A percentile compares a stretch with the other conserved stretches of the same genome.
phyloP scores from a whole-genome alignment of 148 eudicot genomes.

The Diospyros lotus region DNA sequence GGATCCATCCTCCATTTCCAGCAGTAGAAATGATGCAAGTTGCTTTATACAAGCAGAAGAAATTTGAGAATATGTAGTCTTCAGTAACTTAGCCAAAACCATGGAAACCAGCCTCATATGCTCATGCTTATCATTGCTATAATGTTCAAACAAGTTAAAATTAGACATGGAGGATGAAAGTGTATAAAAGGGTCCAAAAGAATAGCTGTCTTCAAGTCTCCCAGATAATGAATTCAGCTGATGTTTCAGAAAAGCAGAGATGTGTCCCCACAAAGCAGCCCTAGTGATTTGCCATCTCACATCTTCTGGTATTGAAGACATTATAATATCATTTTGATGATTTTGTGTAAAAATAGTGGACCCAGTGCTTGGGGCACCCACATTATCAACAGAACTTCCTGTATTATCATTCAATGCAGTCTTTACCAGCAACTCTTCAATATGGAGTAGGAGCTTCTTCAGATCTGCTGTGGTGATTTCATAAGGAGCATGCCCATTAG shows the following conservation, averaged over 20 bases:
- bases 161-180: conserved; percentile 26
- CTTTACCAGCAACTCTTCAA: conserved; percentile 38
- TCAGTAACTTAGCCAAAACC: conserved; percentile 41
- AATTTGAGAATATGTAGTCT: conserved; percentile 34
- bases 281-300: conserved; percentile 45
- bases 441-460: conserved; percentile 39
- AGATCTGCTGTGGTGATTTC: conserved; percentile 35
- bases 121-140: conserved; percentile 19
- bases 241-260: conserved; percentile 43
- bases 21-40: conserved; percentile 54
- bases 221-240: conserved; percentile 32
- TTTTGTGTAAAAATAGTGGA: neutral
- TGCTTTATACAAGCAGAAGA: conserved; percentile 51
- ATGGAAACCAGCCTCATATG: conserved; percentile 30
- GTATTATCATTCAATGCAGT: conserved; percentile 22
- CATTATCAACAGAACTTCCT: conserved; percentile 12
- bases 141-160: conserved; percentile 18
- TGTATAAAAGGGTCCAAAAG: conserved; percentile 17
- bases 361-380: too few species aligned
- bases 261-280: conserved; percentile 57
- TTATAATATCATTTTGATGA: conserved; percentile 27
- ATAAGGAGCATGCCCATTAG: conserved; percentile 25
- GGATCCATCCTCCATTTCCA: conserved; percentile 40
- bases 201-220: conserved; percentile 23
- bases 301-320: conserved; percentile 36